These are phyloP conservation scores for Lotus japonicus DNA, from an alignment of 306 rosid genomes.

Conservation along the genomic window DNA sequence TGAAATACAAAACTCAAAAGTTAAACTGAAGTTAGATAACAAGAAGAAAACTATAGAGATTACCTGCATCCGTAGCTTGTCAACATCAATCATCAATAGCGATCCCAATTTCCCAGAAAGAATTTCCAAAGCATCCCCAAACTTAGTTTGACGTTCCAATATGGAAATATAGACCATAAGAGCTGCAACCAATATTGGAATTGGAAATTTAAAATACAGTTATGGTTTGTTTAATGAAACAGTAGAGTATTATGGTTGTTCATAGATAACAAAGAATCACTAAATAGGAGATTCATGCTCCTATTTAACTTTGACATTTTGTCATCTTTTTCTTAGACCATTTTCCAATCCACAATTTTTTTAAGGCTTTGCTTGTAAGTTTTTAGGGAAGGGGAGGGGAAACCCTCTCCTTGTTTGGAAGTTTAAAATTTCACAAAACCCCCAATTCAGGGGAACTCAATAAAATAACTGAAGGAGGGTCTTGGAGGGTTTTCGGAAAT, in stretches of 20 bases:
- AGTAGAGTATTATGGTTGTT: not conserved
- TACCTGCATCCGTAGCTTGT: slow-evolving; percentile 95
- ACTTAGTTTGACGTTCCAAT: slow-evolving; percentile 91
- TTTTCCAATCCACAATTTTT: no score
- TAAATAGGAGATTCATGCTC: not conserved
- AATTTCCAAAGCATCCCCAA: slow-evolving; percentile 88
- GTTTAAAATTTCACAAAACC: no score
- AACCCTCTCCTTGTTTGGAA: no score
- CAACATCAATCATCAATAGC: slow-evolving; percentile 70
- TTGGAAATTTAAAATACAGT: slow-evolving; percentile 11
- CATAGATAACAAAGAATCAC: not conserved
- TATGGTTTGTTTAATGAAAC: slow-evolving; percentile 1
- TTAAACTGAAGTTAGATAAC: slow-evolving; percentile 1
- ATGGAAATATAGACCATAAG: slow-evolving; percentile 80
- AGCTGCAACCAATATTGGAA: slow-evolving; percentile 47
- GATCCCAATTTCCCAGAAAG: slow-evolving; percentile 91
- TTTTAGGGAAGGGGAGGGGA: no score
- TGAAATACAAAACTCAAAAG: slow-evolving; percentile 1
- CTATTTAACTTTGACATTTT: no score
- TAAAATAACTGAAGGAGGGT: no score
- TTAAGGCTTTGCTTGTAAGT: no score
- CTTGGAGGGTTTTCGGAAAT: no score
- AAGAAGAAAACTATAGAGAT: slow-evolving; percentile 27
- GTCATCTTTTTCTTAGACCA: no score
- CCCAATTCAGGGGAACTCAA: not conserved